Conservation (phyloP, 805 yeast genomes). For the Yueomyces sp. region DNA sequence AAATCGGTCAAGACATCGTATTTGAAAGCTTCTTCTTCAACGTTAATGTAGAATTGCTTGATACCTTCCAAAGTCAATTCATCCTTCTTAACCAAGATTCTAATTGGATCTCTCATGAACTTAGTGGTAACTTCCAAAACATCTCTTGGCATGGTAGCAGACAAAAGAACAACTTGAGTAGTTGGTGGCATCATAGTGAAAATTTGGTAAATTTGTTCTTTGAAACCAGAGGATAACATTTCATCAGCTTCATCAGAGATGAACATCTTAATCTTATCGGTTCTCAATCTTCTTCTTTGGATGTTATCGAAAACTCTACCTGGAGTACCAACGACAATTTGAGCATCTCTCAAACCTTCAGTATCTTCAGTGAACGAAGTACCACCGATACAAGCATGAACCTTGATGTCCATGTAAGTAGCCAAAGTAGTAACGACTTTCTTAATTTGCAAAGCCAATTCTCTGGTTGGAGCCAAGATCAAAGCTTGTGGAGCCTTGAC, state of each 20-base stretch:
- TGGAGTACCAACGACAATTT: constrained; percentile 94
- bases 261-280: constrained; percentile 82
- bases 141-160: constrained; percentile 88
- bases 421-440: constrained; percentile 86
- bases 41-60: constrained; percentile 80
- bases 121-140: constrained; percentile 85
- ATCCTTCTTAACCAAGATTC: constrained; percentile 88
- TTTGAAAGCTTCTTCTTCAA: constrained; percentile 88
- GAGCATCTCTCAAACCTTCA: constrained; percentile 70
- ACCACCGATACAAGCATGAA: constrained; percentile 98
- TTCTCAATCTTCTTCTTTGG: constrained; percentile 71
- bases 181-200: constrained; percentile 72
- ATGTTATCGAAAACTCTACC: constrained; percentile 97
- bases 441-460: constrained; percentile 91
- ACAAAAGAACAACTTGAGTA: constrained; percentile 84
- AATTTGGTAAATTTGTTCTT: constrained; percentile 88
- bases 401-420: constrained; percentile 74
- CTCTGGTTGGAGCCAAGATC: constrained; percentile 94
- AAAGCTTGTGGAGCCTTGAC: constrained; percentile 78
- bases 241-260: constrained; percentile 98
- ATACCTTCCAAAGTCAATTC: constrained; percentile 91
- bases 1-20: constrained; percentile 89
- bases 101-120: constrained; percentile 87
- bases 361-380: constrained; percentile 81
- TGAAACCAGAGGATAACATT: constrained; percentile 76